These are phyloP conservation scores for Phaeotremella skinneri DNA, from an alignment of 768 basidiomycete species.

Conservation along the genomic window DNA sequence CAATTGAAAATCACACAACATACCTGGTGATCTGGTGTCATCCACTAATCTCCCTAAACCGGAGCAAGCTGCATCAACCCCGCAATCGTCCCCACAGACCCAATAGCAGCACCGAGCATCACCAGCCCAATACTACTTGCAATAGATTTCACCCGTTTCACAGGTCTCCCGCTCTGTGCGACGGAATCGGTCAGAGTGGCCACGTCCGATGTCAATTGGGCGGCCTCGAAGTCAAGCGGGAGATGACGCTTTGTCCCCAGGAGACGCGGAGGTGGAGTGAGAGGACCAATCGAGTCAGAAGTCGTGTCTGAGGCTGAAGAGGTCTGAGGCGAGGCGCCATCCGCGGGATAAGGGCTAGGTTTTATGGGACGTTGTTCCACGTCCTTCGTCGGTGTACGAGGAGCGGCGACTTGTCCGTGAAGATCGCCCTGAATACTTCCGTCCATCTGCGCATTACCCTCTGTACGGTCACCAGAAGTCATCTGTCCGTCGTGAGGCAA, in stretches of 20 bases:
- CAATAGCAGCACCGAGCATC: conserved; percentile 31
- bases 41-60: too few relatives aligned
- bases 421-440: too few relatives aligned
- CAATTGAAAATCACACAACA: not conserved
- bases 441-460: too few relatives aligned
- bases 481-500: too few relatives aligned
- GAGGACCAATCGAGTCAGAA: not conserved
- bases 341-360: too few relatives aligned
- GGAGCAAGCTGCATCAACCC: conserved; percentile 33
- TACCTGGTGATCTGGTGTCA: too few relatives aligned
- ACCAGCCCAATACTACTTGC: conserved; percentile 23
- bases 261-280: not conserved
- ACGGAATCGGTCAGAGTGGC: not conserved
- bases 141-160: conserved; percentile 15
- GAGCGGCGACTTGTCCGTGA: too few relatives aligned
- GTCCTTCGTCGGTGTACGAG: too few relatives aligned
- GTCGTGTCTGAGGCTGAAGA: too few relatives aligned
- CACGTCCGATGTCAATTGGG: not conserved
- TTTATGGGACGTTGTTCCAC: too few relatives aligned
- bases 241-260: not conserved
- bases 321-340: too few relatives aligned
- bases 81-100: conserved; percentile 31
- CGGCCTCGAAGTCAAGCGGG: not conserved
- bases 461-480: too few relatives aligned
- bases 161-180: conserved; percentile 12